Evolutionary conservation across 2,329 filamentous ascomycete species (phyloP), one percentile per base, ranked within the genome.

Genomic region (Orbilia javanica): DNA sequence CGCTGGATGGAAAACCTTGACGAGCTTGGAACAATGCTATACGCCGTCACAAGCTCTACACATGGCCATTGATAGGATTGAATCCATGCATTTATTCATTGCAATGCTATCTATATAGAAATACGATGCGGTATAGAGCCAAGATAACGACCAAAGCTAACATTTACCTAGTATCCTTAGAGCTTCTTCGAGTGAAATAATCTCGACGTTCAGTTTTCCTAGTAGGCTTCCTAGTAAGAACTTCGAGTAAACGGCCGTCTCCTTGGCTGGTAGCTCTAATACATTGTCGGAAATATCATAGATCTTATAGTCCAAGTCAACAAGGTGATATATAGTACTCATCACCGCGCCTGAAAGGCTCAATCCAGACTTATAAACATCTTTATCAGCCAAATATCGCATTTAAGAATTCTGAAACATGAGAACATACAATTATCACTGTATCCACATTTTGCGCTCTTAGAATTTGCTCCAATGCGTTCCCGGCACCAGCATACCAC

Each of bases 11-110:
- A 87, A 64, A 81, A 82, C 15, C 82, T 87, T 0, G 88, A 89
- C 80, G 87, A 88, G 60, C 89, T 86, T 81, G 87, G 88, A 0
- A 87, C 84, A 20, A 87, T 88, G 86, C 62, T 89, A 0, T 88
- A 87, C 79, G 84, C 86, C 0, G 85, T 88, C 0, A 86, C 85
- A 0, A 84, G 84, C 50, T 85, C 84, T 60, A 87, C 86, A 0
- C 85, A 88, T 80, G 84, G 11, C 3, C 39, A 42, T 1, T n/a
- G n/a, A n/a, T n/a, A n/a, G n/a, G 81, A 80, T 1, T 84, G 76
- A 82, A 65, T 22, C 29, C 3, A 18, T 36, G 13, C 8, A 36
- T 36, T 36, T 11, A 10, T 2, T 36, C 34, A n/a, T n/a, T n/a
- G n/a, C n/a, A n/a, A n/a, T 36, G 13, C 13, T 36, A 4, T 36